Conservation (phyloP, 148 eudicot species). For the Rhododendron henanense region DNA sequence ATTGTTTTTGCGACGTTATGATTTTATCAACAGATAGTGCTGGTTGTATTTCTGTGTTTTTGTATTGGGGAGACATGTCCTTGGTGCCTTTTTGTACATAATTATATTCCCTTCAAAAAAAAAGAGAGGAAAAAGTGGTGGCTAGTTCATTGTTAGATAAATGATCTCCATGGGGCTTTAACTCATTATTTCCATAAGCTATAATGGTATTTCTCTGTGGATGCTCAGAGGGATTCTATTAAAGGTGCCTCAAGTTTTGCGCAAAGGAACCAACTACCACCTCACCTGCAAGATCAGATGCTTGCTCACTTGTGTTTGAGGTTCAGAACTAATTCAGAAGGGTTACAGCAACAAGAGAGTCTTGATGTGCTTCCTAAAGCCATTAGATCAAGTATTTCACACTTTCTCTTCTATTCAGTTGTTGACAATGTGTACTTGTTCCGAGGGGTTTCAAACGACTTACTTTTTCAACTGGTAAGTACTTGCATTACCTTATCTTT, state of each 20-base stretch:
- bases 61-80: not conserved
- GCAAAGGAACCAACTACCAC: constrained; percentile 58
- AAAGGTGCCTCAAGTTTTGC: constrained; percentile 82
- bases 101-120: not conserved
- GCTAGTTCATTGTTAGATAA: not conserved
- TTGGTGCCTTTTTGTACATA: not conserved
- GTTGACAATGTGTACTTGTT: constrained; percentile 75
- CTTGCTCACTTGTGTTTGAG: constrained; percentile 74
- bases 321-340: constrained; percentile 78
- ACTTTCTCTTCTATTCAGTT: constrained; percentile 57
- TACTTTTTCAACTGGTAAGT: constrained; percentile 81
- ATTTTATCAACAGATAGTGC: not conserved
- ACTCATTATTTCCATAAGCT: not conserved
- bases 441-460: constrained; percentile 66
- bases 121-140: not conserved
- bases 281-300: constrained; percentile 79
- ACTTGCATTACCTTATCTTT: constrained; percentile 2
- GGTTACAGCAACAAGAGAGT: constrained; percentile 75
- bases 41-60: not conserved
- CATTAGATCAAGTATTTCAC: constrained; percentile 67
- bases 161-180: not conserved
- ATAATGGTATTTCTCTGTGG: not conserved
- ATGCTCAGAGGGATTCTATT: constrained; percentile 66
- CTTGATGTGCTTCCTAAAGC: constrained; percentile 84
- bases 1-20: not conserved